Conservation (phyloP, 2,329 filamentous ascomycete genomes). For the Aspergillaceae sp. region DNA sequence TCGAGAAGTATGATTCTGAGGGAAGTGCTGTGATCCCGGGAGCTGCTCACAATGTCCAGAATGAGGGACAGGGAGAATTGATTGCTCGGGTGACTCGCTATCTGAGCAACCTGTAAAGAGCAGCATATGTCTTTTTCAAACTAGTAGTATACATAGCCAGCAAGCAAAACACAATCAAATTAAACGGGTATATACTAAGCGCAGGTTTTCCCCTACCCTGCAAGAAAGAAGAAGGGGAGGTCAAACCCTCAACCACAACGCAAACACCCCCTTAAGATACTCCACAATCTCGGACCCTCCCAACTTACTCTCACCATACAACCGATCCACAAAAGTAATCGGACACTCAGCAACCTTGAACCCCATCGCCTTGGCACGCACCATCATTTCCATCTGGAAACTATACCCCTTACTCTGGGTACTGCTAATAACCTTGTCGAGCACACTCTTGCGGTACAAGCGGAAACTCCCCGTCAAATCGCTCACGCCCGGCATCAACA, state of each 20-base stretch:
- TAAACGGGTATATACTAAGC: conserved; percentile 16
- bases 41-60: conserved; percentile 43
- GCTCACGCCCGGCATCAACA: conserved; percentile 85
- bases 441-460: conserved; percentile 81
- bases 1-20: conserved; percentile 39
- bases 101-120: conserved; percentile 19
- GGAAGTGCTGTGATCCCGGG: conserved; percentile 42
- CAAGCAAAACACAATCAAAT: conserved; percentile 7
- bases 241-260: conserved; percentile 68
- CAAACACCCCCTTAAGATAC: conserved; percentile 79
- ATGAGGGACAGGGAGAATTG: conserved; percentile 39
- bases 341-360: conserved; percentile 91
- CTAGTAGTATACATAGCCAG: conserved; percentile 2
- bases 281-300: conserved; percentile 93
- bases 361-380: conserved; percentile 91
- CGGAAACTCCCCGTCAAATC: conserved; percentile 93
- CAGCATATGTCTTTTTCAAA: neutral
- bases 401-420: conserved; percentile 96
- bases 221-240: conserved; percentile 3
- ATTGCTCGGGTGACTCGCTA: conserved; percentile 28
- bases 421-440: conserved; percentile 81
- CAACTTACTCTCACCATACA: conserved; percentile 93
- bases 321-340: conserved; percentile 88
- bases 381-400: conserved; percentile 99
- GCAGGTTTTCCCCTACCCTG: conserved; percentile 4